Evolutionary conservation across 2,329 filamentous ascomycete species (phyloP), one percentile per base, ranked within the genome.

Genomic region (Penicillium fuscoglaucum): DNA sequence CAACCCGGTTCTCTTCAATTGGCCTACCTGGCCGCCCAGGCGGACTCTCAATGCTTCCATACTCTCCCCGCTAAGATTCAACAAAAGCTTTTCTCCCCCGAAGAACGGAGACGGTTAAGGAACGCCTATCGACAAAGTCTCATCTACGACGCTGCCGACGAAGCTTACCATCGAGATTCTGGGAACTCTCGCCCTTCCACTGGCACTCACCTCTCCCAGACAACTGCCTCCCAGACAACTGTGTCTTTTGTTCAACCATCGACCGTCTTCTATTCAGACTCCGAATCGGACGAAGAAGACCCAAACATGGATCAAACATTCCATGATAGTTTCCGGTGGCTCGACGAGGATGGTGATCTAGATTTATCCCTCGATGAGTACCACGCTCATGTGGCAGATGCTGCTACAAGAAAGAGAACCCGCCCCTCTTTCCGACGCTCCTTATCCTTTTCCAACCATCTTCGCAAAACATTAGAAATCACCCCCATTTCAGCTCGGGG

Each of bases 301-400:
- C 62, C 70, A 56, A 73, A 71, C 41, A 79, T 83, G 65, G 75
- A 83, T 37, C 80, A 84, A 51, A 83, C 83, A 1, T 78, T 90
- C 57, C 84, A 85, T 50, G 86, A 91, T 61, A 87, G 82, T 69
- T 89, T 91, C 64, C 82, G 86, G 49, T 91, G 89, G 88, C 78
- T 91, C 28, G 88, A 92, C 31, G 87, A 90, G 57, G 86, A 90
- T 53, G 83, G 87, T 19, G 84, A 89, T 52, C 77, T 93, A 33
- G 88, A 93, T 66, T 80, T 93, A 39, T 82, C 82, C 39, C 75
- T 91, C 33, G 87, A 91, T 69, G 87, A 90, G 69, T 90, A 90
- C 68, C 87, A 90, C 68, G 79, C 83, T 46, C 87, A 87, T 65
- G 76, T 87, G 35, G 80, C 74, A n/a, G 76, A 84, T 72, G 62